phyloP scores from a whole-genome alignment of 192 early-diverging fungal genomes.

The Dimargaris xerosporica region DNA sequence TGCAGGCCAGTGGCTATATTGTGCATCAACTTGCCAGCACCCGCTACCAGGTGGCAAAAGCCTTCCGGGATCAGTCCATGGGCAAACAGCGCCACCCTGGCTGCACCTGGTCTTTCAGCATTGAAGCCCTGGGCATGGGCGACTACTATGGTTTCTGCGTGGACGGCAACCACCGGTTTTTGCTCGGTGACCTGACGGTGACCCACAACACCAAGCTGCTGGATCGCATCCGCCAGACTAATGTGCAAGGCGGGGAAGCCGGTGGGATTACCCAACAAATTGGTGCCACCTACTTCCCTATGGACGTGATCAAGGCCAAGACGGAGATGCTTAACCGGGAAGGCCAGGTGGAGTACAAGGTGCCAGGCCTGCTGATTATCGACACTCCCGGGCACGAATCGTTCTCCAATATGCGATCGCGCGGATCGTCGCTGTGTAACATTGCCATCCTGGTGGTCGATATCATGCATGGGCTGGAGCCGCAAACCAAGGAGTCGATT shows the following conservation, averaged over 20 bases:
- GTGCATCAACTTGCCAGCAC: no score
- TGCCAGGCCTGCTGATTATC: constrained; percentile 89
- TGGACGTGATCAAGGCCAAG: constrained; percentile 83
- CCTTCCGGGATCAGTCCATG: no score
- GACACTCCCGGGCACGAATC: constrained; percentile 99
- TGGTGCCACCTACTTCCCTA: constrained; percentile 98
- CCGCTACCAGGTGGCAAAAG: no score
- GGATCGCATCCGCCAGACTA: constrained; percentile 98
- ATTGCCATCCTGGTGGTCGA: constrained; percentile 98
- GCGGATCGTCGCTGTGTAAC: constrained; percentile 96
- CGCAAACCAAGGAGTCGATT: constrained; percentile 93
- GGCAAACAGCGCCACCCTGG: no score
- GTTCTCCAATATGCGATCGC: constrained; percentile 88
- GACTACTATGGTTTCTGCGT: constrained; percentile 39
- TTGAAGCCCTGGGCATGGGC: constrained; percentile 21
- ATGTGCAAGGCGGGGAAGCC: constrained; percentile 98
- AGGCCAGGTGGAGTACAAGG: constrained; percentile 51
- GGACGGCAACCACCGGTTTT: constrained; percentile 36
- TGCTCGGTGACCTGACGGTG: constrained; percentile 32
- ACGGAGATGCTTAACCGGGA: constrained; percentile 57
- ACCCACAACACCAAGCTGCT: constrained; percentile 84
- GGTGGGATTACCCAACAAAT: constrained; percentile 99
- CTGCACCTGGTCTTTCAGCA: constrained; percentile 20
- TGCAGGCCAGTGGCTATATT: neutral
- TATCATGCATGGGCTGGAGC: constrained; percentile 98